Evolutionary conservation across 148 eudicot genomes (phyloP).

Genomic region (Diospyros lotus): DNA sequence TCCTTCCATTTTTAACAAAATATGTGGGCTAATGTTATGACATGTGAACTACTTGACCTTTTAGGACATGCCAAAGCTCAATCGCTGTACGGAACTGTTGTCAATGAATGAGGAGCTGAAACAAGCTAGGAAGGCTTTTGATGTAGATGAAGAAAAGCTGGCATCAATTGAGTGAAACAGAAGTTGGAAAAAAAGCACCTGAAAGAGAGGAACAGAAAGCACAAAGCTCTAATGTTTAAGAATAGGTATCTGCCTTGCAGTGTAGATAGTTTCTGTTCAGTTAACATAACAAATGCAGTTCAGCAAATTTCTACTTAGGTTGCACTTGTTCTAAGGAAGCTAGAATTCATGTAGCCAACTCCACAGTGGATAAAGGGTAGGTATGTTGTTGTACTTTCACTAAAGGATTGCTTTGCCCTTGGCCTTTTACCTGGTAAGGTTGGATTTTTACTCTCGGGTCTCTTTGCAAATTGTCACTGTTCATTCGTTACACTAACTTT

Average conservation of each 20-base stretch:
- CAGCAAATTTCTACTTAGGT: too few relatives aligned
- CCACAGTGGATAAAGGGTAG: too few relatives aligned
- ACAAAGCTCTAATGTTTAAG: background rate
- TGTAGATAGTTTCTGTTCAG: background rate
- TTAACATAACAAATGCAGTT: too few relatives aligned
- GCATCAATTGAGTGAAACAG: slow-evolving; percentile 46
- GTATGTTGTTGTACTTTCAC: too few relatives aligned
- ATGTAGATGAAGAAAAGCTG: slow-evolving; percentile 88
- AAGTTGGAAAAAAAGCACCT: too few relatives aligned
- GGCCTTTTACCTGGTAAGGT: background rate
- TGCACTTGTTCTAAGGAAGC: too few relatives aligned
- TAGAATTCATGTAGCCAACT: too few relatives aligned
- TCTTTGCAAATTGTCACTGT: too few relatives aligned
- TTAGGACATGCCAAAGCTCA: slow-evolving; percentile 84
- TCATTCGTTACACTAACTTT: background rate
- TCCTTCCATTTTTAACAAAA: background rate
- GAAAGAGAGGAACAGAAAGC: background rate
- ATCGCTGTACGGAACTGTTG: slow-evolving; percentile 75
- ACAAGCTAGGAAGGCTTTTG: slow-evolving; percentile 95
- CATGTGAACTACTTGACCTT: background rate
- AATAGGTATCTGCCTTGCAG: background rate
- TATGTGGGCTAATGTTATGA: background rate
- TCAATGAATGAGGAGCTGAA: slow-evolving; percentile 96
- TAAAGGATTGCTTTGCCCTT: background rate
- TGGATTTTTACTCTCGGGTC: background rate